These are phyloP conservation scores for Trypanosoma vivax DNA, from an alignment of 208 protist species.

Conservation along the genomic window DNA sequence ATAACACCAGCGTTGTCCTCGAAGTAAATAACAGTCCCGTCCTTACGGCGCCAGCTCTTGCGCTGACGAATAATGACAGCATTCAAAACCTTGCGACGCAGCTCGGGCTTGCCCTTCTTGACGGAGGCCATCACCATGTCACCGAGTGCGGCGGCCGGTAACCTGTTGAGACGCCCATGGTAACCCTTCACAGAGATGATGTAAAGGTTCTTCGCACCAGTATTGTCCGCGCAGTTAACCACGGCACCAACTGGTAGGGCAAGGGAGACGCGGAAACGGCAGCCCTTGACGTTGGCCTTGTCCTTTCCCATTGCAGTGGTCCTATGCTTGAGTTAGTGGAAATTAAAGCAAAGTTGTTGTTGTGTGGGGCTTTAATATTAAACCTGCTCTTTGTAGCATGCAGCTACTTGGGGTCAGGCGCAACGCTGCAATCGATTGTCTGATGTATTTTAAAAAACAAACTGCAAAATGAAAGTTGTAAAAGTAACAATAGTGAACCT, in stretches of 20 bases:
- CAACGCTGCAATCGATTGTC: too few species aligned
- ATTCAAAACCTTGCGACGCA: slow-evolving; percentile 98
- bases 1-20: slow-evolving; percentile 99
- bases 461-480: too few species aligned
- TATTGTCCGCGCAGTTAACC: slow-evolving; percentile 99
- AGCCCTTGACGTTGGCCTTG: slow-evolving; percentile 86
- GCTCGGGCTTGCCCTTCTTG: slow-evolving; percentile 99
- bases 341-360: neutral
- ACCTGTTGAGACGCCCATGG: slow-evolving; percentile 97
- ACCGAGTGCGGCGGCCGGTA: slow-evolving; percentile 96
- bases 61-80: slow-evolving; percentile 98
- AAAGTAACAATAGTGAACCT: too few species aligned
- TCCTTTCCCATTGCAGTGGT: slow-evolving; percentile 89
- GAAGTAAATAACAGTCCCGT: slow-evolving; percentile 99
- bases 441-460: too few species aligned
- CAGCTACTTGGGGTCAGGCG: too few species aligned
- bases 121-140: slow-evolving; percentile 99
- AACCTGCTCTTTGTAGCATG: too few species aligned
- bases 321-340: neutral
- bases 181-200: slow-evolving; percentile 98
- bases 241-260: slow-evolving; percentile 98
- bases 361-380: too few species aligned
- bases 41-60: slow-evolving; percentile 98
- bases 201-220: slow-evolving; percentile 99
- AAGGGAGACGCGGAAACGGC: slow-evolving; percentile 98